Evolutionary conservation across 352 stramenopile genomes (phyloP).

Genomic region (Phytophthora kernoviae): DNA sequence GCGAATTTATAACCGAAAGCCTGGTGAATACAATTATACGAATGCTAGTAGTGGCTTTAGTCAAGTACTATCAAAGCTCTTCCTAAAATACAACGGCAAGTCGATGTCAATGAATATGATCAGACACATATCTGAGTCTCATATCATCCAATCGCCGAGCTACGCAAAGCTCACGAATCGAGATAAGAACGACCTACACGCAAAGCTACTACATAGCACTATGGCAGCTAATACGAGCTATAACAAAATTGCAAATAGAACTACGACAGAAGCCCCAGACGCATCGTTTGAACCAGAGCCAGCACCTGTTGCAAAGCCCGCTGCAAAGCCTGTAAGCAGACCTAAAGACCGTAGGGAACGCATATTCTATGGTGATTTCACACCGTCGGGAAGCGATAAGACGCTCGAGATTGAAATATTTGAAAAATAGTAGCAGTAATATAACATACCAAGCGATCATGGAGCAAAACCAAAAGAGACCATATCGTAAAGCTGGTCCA

Average conservation of each 20-base stretch:
- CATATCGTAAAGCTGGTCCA: slow-evolving; percentile 8
- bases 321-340: not conserved
- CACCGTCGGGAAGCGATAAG: slow-evolving; percentile 1
- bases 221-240: slow-evolving; percentile 6
- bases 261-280: not conserved
- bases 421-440: slow-evolving; percentile 5
- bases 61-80: slow-evolving; percentile 6
- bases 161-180: slow-evolving; percentile 6
- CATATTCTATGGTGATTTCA: slow-evolving; percentile 8
- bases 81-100: slow-evolving; percentile 8
- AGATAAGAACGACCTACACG: slow-evolving; percentile 1
- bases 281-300: slow-evolving; percentile 5
- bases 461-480: slow-evolving; percentile 6
- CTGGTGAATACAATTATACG: slow-evolving; percentile 6
- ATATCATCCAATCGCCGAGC: slow-evolving; percentile 2
- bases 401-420: slow-evolving; percentile 8
- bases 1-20: slow-evolving; percentile 2
- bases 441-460: slow-evolving; percentile 8
- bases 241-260: slow-evolving; percentile 6
- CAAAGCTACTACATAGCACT: slow-evolving; percentile 2
- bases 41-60: slow-evolving; percentile 3
- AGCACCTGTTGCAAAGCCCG: slow-evolving; percentile 1
- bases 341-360: slow-evolving; percentile 6
- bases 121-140: slow-evolving; percentile 2
- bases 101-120: slow-evolving; percentile 10